Percentiles rank a stretch among this genome's conserved stretches.
Conservation (phyloP, 2,329 filamentous ascomycete genomes). For the Apiospora kogelbergensis region DNA sequence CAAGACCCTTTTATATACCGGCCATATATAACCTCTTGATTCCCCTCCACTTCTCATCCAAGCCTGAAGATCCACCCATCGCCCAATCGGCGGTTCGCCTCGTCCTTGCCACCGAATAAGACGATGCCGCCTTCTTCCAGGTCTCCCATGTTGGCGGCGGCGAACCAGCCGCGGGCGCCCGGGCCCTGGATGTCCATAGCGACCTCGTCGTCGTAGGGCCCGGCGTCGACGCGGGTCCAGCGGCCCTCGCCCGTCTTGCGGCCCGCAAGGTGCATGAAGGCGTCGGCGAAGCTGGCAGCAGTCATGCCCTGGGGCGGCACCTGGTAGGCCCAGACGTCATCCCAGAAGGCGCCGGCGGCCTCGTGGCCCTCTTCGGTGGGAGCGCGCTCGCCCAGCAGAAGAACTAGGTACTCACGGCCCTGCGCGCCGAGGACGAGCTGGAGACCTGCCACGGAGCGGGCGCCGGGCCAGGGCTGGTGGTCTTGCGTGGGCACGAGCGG, state of each 20-base stretch:
- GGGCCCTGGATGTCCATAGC: slow-evolving; percentile 48
- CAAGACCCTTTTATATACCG: too few relatives aligned
- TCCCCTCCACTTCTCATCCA: slow-evolving; percentile 25
- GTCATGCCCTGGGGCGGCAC: slow-evolving; percentile 56
- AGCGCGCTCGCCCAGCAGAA: slow-evolving; percentile 58
- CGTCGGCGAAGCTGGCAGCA: slow-evolving; percentile 54
- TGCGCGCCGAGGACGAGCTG: slow-evolving; percentile 57
- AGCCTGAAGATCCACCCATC: slow-evolving; percentile 67
- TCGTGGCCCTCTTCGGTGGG: slow-evolving; percentile 50
- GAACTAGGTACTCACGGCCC: slow-evolving; percentile 61
- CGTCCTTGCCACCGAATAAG: slow-evolving; percentile 59
- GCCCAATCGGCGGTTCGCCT: slow-evolving; percentile 50
- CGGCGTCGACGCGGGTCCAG: slow-evolving; percentile 52
- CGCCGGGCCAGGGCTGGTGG: slow-evolving; percentile 43
- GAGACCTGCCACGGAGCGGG: slow-evolving; percentile 54
- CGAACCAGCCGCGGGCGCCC: slow-evolving; percentile 56
- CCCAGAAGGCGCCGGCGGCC: slow-evolving; percentile 53
- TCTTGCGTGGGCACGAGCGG: slow-evolving; percentile 27
- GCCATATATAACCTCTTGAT: not conserved
- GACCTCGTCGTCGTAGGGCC: slow-evolving; percentile 53
- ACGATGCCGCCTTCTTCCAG: slow-evolving; percentile 60
- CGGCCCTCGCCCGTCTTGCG: slow-evolving; percentile 56
- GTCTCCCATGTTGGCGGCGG: slow-evolving; percentile 55
- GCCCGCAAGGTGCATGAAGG: slow-evolving; percentile 53
- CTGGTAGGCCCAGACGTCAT: slow-evolving; percentile 66